Conservation (phyloP, 2,329 filamentous ascomycete species). For the Zymoseptoria ardabiliae region DNA sequence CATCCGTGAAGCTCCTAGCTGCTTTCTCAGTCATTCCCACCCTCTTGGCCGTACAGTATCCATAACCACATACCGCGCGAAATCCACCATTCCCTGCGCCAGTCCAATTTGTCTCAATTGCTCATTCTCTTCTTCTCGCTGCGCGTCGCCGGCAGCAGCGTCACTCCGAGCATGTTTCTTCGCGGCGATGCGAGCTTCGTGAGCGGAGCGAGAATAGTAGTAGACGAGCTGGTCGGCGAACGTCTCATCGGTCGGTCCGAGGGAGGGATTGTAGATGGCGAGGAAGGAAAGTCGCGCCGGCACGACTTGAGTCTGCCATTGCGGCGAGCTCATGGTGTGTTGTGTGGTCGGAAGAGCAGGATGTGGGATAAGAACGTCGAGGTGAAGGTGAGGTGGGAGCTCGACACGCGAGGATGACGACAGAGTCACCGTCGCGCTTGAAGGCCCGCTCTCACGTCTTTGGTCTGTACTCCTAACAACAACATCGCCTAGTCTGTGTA, state of each 20-base stretch:
- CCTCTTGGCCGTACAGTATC: not conserved
- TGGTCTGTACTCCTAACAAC: too few relatives aligned
- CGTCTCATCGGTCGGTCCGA: slow-evolving; percentile 65
- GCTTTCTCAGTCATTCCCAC: slow-evolving; percentile 21
- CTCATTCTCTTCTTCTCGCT: slow-evolving; percentile 67
- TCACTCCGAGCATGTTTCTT: slow-evolving; percentile 25
- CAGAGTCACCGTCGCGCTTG: not conserved
- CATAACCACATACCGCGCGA: slow-evolving; percentile 53
- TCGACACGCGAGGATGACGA: not conserved
- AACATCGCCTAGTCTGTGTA: too few relatives aligned
- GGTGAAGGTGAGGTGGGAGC: not conserved
- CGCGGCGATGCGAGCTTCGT: slow-evolving; percentile 21
- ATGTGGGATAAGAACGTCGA: not conserved
- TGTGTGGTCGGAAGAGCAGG: not conserved
- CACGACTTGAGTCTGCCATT: slow-evolving; percentile 21
- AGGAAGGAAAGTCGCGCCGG: slow-evolving; percentile 86
- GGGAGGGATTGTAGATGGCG: slow-evolving; percentile 86
- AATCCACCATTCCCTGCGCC: slow-evolving; percentile 92
- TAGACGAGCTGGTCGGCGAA: slow-evolving; percentile 83
- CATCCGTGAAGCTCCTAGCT: slow-evolving; percentile 66
- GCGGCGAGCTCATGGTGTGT: slow-evolving; percentile 18
- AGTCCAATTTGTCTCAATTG: slow-evolving; percentile 86
- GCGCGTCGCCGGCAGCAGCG: slow-evolving; percentile 29
- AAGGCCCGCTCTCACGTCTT: too few relatives aligned
- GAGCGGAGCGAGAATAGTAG: slow-evolving; percentile 58